phyloP scores from a whole-genome alignment of 169 alveolate genomes.

The Cryptosporidium felis region DNA sequence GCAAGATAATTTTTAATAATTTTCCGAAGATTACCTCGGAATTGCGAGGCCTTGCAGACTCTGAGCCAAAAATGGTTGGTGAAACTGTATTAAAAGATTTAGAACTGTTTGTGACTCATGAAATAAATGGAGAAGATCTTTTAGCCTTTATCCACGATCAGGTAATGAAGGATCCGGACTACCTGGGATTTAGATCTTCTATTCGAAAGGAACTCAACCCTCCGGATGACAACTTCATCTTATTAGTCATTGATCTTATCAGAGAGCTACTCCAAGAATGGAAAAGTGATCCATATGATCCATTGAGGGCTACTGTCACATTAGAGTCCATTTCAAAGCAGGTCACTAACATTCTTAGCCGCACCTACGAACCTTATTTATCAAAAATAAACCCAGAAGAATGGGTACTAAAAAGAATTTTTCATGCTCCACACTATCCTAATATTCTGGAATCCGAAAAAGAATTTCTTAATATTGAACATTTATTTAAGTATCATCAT shows the following conservation, averaged over 20 bases:
- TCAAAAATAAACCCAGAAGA: conserved; percentile 25
- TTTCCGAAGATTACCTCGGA: not conserved
- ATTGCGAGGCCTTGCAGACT: not conserved
- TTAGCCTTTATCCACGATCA: conserved; percentile 6
- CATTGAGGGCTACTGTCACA: not conserved
- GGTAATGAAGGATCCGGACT: conserved; percentile 34
- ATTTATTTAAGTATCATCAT: conserved; percentile 48
- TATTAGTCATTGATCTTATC: conserved; percentile 31
- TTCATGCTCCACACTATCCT: conserved; percentile 64
- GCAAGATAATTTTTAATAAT: conserved; percentile 6
- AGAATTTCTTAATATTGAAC: conserved; percentile 57
- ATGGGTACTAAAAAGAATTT: conserved; percentile 44
- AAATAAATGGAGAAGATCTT: conserved; percentile 11
- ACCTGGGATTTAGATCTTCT: conserved; percentile 30
- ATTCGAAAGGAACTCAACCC: conserved; percentile 18
- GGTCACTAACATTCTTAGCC: not conserved
- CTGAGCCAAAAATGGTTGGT: not conserved
- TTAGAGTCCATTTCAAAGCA: not conserved
- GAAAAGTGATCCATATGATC: not conserved
- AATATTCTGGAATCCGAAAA: conserved; percentile 62
- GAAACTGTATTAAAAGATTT: not conserved
- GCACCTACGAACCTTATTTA: conserved; percentile 55
- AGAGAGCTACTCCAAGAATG: conserved; percentile 10
- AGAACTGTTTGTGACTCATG: not conserved
- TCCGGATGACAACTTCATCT: conserved; percentile 60